Base-by-base conservation (phyloP, 257 asterid genomes). In the Solanum chiquidenum region DNA sequence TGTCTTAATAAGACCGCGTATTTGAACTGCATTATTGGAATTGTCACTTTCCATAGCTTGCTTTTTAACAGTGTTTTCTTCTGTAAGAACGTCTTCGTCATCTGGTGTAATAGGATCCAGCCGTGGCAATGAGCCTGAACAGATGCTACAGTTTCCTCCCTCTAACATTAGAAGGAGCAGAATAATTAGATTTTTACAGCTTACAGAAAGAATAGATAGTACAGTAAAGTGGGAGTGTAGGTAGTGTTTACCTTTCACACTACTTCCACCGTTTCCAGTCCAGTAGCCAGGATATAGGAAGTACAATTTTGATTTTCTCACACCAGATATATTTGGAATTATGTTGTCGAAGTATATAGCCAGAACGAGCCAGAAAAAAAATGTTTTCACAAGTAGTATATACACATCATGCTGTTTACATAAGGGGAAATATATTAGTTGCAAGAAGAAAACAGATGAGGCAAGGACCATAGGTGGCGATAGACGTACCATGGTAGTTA, bases 291-390 rank as follows among this genome's bases (percentile, higher is more conserved):
- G 98, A 90, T 86, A 87, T 90, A 96, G 82, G 88, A 96, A 96
- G 92, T 94, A 96, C 60, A 94, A 64, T 75, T 87, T 42, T 31
- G 99, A 90, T 86, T 96, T 96, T 90, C 99, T 93, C 90, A 96
- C 98, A 86, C 98, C 99, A 91, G 95, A 93, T 89, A 93, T 60
- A 90, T 96, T 93, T 76, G 98, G 98, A 87, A 95, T 75, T 88
- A 94, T 92, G 89, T 96, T 96, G 93, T 96, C 99, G 13, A 95
- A 94, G 95, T 96, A 96, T 90, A 96, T 91, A 84, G 98, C 98
- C 89, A 93, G 37, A 86, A 94, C 34, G 88, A 95, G 90, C 98
- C 98, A 96, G 77, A 94, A 58, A 84, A 91, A 87, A 88, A 92
- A 90, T 27, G 98, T 94, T 11, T 88, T 76, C 49, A 94, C 52